Evolutionary conservation across 148 eudicot genomes (phyloP).

Genomic region (Amaranthus cruentus): DNA sequence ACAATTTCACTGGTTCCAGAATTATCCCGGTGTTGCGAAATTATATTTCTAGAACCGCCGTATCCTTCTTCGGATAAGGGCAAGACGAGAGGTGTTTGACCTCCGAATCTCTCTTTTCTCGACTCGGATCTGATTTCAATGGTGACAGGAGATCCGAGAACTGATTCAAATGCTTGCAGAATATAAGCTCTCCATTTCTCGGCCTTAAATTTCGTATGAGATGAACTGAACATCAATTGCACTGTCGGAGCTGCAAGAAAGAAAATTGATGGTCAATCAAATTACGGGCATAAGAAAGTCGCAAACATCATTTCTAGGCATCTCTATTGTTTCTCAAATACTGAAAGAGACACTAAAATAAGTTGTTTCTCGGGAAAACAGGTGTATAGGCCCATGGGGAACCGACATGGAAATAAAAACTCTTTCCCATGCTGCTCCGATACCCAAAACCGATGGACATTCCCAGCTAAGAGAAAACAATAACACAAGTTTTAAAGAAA

Average conservation of each 20-base stretch:
- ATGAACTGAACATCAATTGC: conserved; percentile 68
- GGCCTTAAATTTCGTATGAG: conserved; percentile 61
- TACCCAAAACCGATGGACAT: too few relatives aligned
- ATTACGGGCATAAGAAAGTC: neutral
- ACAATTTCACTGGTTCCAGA: conserved; percentile 62
- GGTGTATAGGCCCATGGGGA: too few relatives aligned
- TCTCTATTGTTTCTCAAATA: too few relatives aligned
- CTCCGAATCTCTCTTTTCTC: conserved; percentile 35
- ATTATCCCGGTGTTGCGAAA: conserved; percentile 25
- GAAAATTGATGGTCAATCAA: neutral
- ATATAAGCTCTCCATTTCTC: conserved; percentile 69
- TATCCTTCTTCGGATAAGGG: conserved; percentile 31
- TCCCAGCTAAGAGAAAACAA: too few relatives aligned
- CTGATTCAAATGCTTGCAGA: conserved; percentile 81
- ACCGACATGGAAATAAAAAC: too few relatives aligned
- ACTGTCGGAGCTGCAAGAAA: conserved; percentile 69
- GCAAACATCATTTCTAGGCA: neutral
- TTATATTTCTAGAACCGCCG: conserved; percentile 25
- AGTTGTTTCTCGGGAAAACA: too few relatives aligned
- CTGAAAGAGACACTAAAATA: too few relatives aligned
- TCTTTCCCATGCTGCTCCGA: too few relatives aligned
- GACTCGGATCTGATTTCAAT: conserved; percentile 71
- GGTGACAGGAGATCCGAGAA: conserved; percentile 76
- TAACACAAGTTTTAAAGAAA: too few relatives aligned
- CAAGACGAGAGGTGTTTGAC: conserved; percentile 31